A percentile compares a stretch with the other conserved stretches of the same genome.
Evolutionary conservation across 2,329 filamentous ascomycete species (phyloP).

Genomic region (Pseudocercospora macadamiae): DNA sequence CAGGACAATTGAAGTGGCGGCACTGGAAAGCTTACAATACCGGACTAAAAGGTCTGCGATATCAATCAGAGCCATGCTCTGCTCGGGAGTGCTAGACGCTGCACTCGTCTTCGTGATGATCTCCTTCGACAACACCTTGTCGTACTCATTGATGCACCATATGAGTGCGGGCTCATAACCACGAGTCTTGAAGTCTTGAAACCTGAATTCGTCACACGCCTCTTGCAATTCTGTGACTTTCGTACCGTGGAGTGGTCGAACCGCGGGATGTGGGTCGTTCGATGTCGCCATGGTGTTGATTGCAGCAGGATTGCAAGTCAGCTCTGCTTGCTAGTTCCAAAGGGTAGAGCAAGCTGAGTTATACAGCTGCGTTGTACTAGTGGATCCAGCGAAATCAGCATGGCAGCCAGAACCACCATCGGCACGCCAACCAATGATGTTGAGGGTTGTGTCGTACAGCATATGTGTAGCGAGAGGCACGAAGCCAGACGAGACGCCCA

Average conservation of each 20-base stretch:
- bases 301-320: not conserved
- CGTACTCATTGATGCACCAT: not conserved
- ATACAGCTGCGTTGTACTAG: not conserved
- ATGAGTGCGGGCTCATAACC: not conserved
- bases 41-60: not conserved
- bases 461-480: constrained; percentile 1
- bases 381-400: not conserved
- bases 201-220: not conserved
- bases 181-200: not conserved
- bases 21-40: not conserved
- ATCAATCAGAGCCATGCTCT: not conserved
- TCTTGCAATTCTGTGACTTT: not conserved
- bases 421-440: not conserved
- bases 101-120: not conserved
- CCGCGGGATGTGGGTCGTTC: not conserved
- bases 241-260: not conserved
- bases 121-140: not conserved
- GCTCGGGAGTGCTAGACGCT: not conserved
- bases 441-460: not conserved
- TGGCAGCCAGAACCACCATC: not conserved
- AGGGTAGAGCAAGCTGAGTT: not conserved
- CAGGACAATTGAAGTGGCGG: not conserved
- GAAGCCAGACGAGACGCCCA: not conserved
- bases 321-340: not conserved
- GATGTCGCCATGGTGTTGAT: not conserved